Evolutionary conservation across 2,329 filamentous ascomycete genomes (phyloP), one percentile per base, ranked within the genome.

Genomic region (Elsinoe perseae): DNA sequence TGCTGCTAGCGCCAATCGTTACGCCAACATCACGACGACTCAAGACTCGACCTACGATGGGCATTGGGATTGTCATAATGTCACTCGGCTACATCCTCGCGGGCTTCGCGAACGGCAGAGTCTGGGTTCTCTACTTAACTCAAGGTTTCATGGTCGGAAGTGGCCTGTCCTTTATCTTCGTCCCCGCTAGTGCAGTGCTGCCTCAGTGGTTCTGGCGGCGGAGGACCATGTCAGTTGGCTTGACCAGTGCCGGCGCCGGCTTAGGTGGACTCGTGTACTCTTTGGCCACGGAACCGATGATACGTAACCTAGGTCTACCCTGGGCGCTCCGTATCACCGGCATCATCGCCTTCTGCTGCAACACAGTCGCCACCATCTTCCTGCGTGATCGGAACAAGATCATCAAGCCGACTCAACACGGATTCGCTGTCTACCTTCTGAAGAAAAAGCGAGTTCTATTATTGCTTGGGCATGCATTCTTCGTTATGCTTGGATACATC

Each of bases 401-500:
- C 43, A 68, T 73, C 57, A 60, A 66, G 56, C 64, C 70, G 21
- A 56, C 67, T 18, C 61, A 70, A 64, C 60, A 68, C 55, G 58
- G 65, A 16, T 71, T 75, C 57, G 63, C 72, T 27, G 53, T 64
- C 14, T 58, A 68, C 57, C 65, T 74, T 5, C 61, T 75, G 1
- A 59, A 61, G n/a, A 65, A 68, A 9, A 64, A 68, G 16, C 64
- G 68, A 2, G 69, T 73, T 0, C 14, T 70, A 2, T 59, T 76
- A 2, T 61, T 75, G 28, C 64, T 74, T 2, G 58, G 59, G 0
- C 77, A 73, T 71, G 70, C 66, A 6, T 76, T 78, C 56, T 64
- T 72, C 20, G 73, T 67, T 54, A 71, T 78, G 64, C 62, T 78
- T 1, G 76, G 76, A 1, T 78, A 78, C 57, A 73, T 77, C 56